Conservation (phyloP, 495 filamentous ascomycete genomes). For the Lepidopterella palustris region DNA sequence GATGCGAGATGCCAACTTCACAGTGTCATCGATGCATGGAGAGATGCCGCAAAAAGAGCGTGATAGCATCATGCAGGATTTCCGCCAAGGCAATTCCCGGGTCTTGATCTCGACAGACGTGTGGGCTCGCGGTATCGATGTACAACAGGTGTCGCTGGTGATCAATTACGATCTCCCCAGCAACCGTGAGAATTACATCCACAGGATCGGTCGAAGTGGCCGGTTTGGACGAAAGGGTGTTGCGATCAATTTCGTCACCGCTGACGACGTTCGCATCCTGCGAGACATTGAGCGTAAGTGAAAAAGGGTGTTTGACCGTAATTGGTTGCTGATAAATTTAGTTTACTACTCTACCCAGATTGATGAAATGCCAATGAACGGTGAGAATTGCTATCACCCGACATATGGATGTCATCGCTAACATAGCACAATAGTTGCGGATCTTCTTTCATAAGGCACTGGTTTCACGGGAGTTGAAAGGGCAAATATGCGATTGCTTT, state of each 20-base stretch:
- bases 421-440: slow-evolving; percentile 9
- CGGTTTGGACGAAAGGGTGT: slow-evolving; percentile 98
- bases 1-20: slow-evolving; percentile 97
- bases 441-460: slow-evolving; percentile 13
- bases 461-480: background rate
- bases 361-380: slow-evolving; percentile 99
- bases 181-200: slow-evolving; percentile 99
- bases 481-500: background rate
- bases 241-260: slow-evolving; percentile 98
- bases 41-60: slow-evolving; percentile 98
- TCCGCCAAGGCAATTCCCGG: slow-evolving; percentile 89
- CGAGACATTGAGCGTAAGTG: slow-evolving; percentile 83
- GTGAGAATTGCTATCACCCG: background rate
- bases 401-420: background rate
- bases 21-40: slow-evolving; percentile 96
- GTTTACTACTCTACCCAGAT: slow-evolving; percentile 98
- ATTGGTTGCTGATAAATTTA: slow-evolving; percentile 38
- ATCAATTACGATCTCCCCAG: slow-evolving; percentile 99
- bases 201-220: slow-evolving; percentile 92
- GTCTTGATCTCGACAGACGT: slow-evolving; percentile 98
- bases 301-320: background rate
- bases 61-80: slow-evolving; percentile 98
- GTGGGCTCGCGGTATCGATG: slow-evolving; percentile 96
- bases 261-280: slow-evolving; percentile 93
- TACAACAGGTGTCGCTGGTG: slow-evolving; percentile 97